Base-by-base conservation (phyloP, 108 stramenopile species). In the Skeletonema grethae region DNA sequence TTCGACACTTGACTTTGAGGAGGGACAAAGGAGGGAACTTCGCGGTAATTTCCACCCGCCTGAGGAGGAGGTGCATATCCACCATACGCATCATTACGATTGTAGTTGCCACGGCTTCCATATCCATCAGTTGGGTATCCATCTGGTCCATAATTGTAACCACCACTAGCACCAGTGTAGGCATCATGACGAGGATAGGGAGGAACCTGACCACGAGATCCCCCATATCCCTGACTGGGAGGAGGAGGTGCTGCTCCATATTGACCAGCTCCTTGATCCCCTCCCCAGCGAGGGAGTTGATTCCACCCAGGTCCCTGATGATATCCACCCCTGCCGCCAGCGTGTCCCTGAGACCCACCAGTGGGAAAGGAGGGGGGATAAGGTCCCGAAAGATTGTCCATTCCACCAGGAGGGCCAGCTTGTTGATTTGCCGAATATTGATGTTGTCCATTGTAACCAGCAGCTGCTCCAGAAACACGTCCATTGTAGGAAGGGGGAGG, bases 21-120 rank as follows among this genome's bases (percentile, higher is more conserved):
- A 56, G 70, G 36, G 67, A 79, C 30, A 70, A 79, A 46, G 70
- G 77, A n/a, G 70, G 77, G 34, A 67, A 79, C 20, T 66, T 70
- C 18, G 65, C 77, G 50, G 7, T 53, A 53, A 53, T 53, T 53
- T 8, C 50, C 50, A 53, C 50, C 50, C n/a, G n/a, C 16, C 18
- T 53, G 50, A 24, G 50, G 50, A 22, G 50, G 50, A 22, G 50
- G 50, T 53, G 50, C 50, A 53, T 53, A 53, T 18, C 50, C 50
- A 24, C 20, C 50, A 24, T 53, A 53, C 50, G 20, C 50, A 53
- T 53, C 50, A 53, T 53, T 53, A 53, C 50, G 50, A 22, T 22
- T 22, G 50, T 53, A 53, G 50, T 2, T 24, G 8, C 22, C 22
- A 53, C 50, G 50, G 9, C 22, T 53, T 53, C 50, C 50, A 53